Percentiles rank a stretch among this genome's conserved stretches.
These are phyloP conservation scores for Pneumocystis oryctolagi DNA, from an alignment of 1,139 yeast genomes.

Conservation along the genomic window DNA sequence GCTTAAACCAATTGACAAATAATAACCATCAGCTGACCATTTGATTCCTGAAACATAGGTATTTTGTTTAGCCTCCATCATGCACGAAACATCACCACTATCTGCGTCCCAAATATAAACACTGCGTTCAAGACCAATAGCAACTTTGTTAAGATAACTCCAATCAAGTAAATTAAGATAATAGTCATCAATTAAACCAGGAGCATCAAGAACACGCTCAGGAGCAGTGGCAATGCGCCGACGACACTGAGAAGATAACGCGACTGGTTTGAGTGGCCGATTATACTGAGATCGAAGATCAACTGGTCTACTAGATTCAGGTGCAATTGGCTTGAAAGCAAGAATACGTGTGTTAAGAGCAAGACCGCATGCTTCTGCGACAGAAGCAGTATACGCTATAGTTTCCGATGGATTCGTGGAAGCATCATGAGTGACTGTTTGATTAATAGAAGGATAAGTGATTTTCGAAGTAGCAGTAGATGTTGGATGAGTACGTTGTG, in stretches of 20 bases:
- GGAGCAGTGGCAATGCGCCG: slow-evolving; percentile 78
- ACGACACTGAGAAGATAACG: slow-evolving; percentile 35
- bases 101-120: slow-evolving; percentile 90
- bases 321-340: slow-evolving; percentile 78
- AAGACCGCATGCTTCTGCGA: slow-evolving; percentile 89
- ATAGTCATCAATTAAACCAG: slow-evolving; percentile 85
- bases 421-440: slow-evolving; percentile 4
- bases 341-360: slow-evolving; percentile 71
- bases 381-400: slow-evolving; percentile 51
- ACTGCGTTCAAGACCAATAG: slow-evolving; percentile 73
- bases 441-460: slow-evolving; percentile 14
- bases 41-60: slow-evolving; percentile 52
- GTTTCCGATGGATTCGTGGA: background rate
- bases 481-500: slow-evolving; percentile 15
- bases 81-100: slow-evolving; percentile 60
- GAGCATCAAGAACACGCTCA: slow-evolving; percentile 89
- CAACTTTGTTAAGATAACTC: slow-evolving; percentile 71
- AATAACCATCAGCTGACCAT: slow-evolving; percentile 90
- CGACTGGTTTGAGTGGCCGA: slow-evolving; percentile 34
- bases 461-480: slow-evolving; percentile 17
- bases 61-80: slow-evolving; percentile 39
- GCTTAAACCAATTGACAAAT: slow-evolving; percentile 68
- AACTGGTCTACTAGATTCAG: slow-evolving; percentile 48
- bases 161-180: slow-evolving; percentile 76
- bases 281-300: slow-evolving; percentile 33